These are phyloP conservation scores for Kwoniella sp. DNA, from an alignment of 768 basidiomycete genomes.

Conservation along the genomic window DNA sequence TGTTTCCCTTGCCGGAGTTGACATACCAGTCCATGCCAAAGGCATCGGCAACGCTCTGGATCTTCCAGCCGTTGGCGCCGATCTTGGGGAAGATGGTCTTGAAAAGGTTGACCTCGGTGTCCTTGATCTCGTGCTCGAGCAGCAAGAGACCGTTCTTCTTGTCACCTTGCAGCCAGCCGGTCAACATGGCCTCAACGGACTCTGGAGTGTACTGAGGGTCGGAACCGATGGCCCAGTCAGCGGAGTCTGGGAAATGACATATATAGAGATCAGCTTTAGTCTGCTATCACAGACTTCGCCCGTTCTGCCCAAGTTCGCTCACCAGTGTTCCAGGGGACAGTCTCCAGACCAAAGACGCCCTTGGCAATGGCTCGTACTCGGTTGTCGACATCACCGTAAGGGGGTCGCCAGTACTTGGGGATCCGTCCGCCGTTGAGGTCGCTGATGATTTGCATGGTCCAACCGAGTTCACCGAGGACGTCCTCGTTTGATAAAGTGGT, in stretches of 20 bases:
- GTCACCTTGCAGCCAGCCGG: slow-evolving; percentile 62
- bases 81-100: slow-evolving; percentile 57
- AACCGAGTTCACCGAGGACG: slow-evolving; percentile 76
- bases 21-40: slow-evolving; percentile 54
- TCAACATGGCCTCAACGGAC: slow-evolving; percentile 62
- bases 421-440: slow-evolving; percentile 76
- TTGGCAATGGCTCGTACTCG: slow-evolving; percentile 82
- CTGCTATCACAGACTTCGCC: neutral
- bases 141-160: slow-evolving; percentile 78
- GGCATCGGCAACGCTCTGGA: slow-evolving; percentile 55
- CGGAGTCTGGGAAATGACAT: slow-evolving; percentile 60
- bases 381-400: slow-evolving; percentile 66
- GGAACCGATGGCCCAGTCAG: slow-evolving; percentile 71
- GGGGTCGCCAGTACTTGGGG: slow-evolving; percentile 69
- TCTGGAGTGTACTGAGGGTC: slow-evolving; percentile 60
- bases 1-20: slow-evolving; percentile 48
- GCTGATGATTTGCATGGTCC: slow-evolving; percentile 76
- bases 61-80: slow-evolving; percentile 69
- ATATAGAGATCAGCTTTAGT: neutral
- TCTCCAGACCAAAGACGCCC: slow-evolving; percentile 79
- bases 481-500: slow-evolving; percentile 64
- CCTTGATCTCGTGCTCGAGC: slow-evolving; percentile 79
- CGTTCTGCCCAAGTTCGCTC: slow-evolving; percentile 2
- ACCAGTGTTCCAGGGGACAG: slow-evolving; percentile 90
- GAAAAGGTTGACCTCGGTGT: slow-evolving; percentile 68